Conservation (phyloP, 2,329 filamentous ascomycete species). For the Neopestalotiopsis clavispora region DNA sequence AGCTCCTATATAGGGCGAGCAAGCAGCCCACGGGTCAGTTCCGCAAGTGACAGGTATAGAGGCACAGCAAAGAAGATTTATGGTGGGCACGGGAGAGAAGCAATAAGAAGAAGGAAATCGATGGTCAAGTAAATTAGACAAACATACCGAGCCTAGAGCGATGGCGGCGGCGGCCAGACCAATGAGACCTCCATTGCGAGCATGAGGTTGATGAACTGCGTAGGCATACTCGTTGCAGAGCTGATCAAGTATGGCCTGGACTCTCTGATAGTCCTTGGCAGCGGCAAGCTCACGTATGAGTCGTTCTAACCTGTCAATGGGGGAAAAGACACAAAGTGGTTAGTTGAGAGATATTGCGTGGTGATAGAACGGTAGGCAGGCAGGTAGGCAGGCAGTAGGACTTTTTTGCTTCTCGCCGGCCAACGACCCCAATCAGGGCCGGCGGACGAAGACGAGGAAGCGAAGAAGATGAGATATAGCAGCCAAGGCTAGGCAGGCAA, state of each 20-base stretch:
- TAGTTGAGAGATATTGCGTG: constrained; percentile 10
- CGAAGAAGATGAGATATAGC: constrained; percentile 10
- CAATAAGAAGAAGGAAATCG: too few relatives aligned
- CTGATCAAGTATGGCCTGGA: constrained; percentile 90
- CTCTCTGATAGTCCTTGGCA: constrained; percentile 76
- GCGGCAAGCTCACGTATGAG: constrained; percentile 84
- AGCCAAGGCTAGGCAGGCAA: constrained; percentile 23
- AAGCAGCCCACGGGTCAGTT: neutral
- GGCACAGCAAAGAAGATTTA: neutral
- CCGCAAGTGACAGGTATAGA: neutral
- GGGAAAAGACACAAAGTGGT: constrained; percentile 1
- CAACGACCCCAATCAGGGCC: neutral
- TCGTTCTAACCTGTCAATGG: constrained; percentile 74
- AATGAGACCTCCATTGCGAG: constrained; percentile 93
- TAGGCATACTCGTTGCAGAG: constrained; percentile 98
- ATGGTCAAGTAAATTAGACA: neutral
- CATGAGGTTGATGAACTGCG: constrained; percentile 94
- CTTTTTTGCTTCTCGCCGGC: neutral
- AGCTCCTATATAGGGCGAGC: constrained; percentile 67
- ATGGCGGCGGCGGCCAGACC: constrained; percentile 95
- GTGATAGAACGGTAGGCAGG: neutral
- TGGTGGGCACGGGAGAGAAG: neutral
- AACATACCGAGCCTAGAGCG: constrained; percentile 84
- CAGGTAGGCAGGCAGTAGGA: neutral
- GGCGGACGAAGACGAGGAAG: constrained; percentile 2